Conservation (phyloP, 768 basidiomycete species). For the Pholiota molesta region DNA sequence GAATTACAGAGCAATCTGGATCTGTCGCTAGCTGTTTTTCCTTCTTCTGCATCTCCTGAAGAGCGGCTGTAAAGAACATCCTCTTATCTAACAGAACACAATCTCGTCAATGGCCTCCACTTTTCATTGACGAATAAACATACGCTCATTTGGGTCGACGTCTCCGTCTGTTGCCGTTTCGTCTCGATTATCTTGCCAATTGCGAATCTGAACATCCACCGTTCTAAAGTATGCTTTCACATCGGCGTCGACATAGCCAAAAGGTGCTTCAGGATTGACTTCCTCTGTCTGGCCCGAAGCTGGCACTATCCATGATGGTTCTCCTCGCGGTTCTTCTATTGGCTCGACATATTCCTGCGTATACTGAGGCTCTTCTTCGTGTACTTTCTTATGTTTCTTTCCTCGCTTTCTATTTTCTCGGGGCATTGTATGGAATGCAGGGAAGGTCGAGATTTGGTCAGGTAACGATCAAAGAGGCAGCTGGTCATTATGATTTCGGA, state of each 20-base stretch:
- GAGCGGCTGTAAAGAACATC: constrained; percentile 79
- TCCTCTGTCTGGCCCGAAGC: constrained; percentile 37
- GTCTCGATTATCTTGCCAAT: constrained; percentile 75
- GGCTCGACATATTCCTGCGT: constrained; percentile 18
- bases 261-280: constrained; percentile 72
- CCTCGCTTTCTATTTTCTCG: constrained; percentile 77
- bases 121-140: constrained; percentile 20
- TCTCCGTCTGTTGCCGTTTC: constrained; percentile 40
- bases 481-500: no score
- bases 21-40: constrained; percentile 92
- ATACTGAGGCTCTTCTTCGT: constrained; percentile 27
- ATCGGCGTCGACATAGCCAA: constrained; percentile 88
- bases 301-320: constrained; percentile 75
- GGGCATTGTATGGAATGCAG: constrained; percentile 50
- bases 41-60: constrained; percentile 84
- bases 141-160: constrained; percentile 74
- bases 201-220: constrained; percentile 84
- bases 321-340: constrained; percentile 28
- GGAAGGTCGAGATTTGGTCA: neutral
- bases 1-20: constrained; percentile 86
- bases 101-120: neutral
- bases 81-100: constrained; percentile 56
- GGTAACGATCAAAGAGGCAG: no score
- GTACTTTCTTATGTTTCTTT: constrained; percentile 67
- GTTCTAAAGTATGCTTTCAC: constrained; percentile 92